Evolutionary conservation across 495 filamentous ascomycete species (phyloP), one percentile per base, ranked within the genome.

Genomic region (Pseudomonodictys pantanalensis): DNA sequence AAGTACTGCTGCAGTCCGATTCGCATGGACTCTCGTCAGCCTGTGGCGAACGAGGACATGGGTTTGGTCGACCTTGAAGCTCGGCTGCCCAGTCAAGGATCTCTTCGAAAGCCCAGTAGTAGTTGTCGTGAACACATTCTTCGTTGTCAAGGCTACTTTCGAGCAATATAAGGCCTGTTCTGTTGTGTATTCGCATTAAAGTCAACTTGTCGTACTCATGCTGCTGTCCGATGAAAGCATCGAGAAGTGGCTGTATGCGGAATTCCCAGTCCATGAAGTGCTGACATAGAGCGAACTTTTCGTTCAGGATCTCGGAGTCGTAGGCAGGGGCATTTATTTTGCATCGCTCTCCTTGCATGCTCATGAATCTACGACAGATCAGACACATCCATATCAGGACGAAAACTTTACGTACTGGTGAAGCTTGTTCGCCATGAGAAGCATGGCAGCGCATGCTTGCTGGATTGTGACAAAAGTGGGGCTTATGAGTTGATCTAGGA

Each of bases 151-250:
- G 41, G 28, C 48, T 48, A 49, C 30, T 53, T 41, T 53, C 41
- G 1, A 64, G 42, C 3, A 49, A 18, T 2, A 42, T 58, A 0
- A 52, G 41, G 2, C 20, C 29, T 1, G 43, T 52, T 3, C 49
- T n/a, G 48, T 64, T 38, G 43, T 64, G 61, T 25, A 58, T 53
- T 18, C 32, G 47, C 54, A 64, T 52, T 10, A 63, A 39, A 6
- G 15, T 52, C 1, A 57, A 15, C 26, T 57, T 56, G n/a, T 58
- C 53, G 24, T 52, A 20, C 26, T 51, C n/a, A n/a, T 58, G 52
- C 26, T 6, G 23, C 6, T 8, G 3, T 54, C 23, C 41, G 5
- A n/a, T n/a, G n/a, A n/a, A 15, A 10, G 47, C 41, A 25, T 29
- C 30, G 9, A 63, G n/a, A 7, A 63, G 41, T 8, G 32, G 18